These are phyloP conservation scores for Paraphaeosphaeria minitans DNA, from an alignment of 2,329 filamentous ascomycete species.

Conservation along the genomic window DNA sequence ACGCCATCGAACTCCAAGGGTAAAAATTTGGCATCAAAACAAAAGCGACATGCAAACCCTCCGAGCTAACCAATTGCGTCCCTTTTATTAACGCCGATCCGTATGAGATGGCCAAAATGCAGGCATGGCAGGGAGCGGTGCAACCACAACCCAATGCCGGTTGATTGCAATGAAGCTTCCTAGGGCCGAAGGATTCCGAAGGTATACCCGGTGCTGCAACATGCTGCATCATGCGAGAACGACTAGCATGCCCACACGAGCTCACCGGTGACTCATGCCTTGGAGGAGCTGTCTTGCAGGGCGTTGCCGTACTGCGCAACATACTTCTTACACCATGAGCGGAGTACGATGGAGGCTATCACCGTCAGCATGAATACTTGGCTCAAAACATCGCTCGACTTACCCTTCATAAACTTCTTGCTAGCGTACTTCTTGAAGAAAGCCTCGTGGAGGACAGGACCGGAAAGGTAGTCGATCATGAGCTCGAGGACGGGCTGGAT, in stretches of 20 bases:
- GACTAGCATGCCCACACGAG: slow-evolving; percentile 24
- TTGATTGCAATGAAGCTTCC: neutral
- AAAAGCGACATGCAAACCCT: slow-evolving; percentile 23
- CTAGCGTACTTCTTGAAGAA: slow-evolving; percentile 99
- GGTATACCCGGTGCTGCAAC: neutral
- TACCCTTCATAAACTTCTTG: slow-evolving; percentile 99
- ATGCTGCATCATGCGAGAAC: slow-evolving; percentile 19
- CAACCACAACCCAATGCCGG: slow-evolving; percentile 18
- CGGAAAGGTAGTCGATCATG: slow-evolving; percentile 95
- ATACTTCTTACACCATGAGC: slow-evolving; percentile 89
- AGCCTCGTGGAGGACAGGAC: slow-evolving; percentile 89
- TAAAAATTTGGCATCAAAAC: slow-evolving; percentile 23
- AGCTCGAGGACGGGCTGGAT: slow-evolving; percentile 89
- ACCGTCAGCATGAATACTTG: slow-evolving; percentile 17
- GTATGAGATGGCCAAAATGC: slow-evolving; percentile 39
- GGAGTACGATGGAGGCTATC: slow-evolving; percentile 84
- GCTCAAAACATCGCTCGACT: slow-evolving; percentile 31
- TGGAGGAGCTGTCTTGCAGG: slow-evolving; percentile 29
- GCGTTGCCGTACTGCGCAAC: slow-evolving; percentile 40
- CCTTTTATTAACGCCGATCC: slow-evolving; percentile 45
- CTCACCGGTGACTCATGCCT: slow-evolving; percentile 33
- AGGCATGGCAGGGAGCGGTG: slow-evolving; percentile 35
- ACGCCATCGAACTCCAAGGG: slow-evolving; percentile 30
- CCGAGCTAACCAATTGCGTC: slow-evolving; percentile 34
- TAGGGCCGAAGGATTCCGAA: neutral